Evolutionary conservation across 805 yeast genomes (phyloP), one percentile per base, ranked within the genome.

Genomic region (Candida sithepensis): DNA sequence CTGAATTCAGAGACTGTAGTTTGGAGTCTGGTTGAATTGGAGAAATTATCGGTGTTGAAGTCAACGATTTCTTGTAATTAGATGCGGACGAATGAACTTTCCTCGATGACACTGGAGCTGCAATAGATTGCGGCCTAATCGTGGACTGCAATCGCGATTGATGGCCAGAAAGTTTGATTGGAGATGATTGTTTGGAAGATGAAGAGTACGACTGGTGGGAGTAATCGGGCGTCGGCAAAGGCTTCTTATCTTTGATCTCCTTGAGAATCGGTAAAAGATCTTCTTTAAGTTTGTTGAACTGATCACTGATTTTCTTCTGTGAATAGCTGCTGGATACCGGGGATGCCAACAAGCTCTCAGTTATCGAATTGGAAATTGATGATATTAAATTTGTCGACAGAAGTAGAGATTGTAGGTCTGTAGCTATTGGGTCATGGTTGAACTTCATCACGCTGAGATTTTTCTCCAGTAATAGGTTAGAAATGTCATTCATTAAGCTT

Each of bases 241-340:
- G 89, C 56, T 80, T 76, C 52, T 78, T 66, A 62, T 85, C 90
- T 57, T 85, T 85, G 41, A 78, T 70, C 42, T 78, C 69, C 47
- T 84, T 74, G 46, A 82, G 72, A 7, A 84, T 73, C 1, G 90
- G 91, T 38, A 81, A 67, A 54, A 85, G 65, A 51, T 85, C 91
- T 40, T 82, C 80, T 44, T 84, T 72, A 52, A 85, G 70, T 56
- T 78, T 72, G 41, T 70, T 66, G 59, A 82, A 77, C 56, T 75
- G 77, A 21, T 82, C 87, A 44, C 68, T 68, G 42, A 85, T 69
- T 50, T 65, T 68, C 50, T 69, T 70, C 46, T 50, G 55, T 18
- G 38, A 34, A 28, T 20, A 30, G 20, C 36, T 47, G 3, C 46
- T 20, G 1, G 51, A 21, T 16, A 44, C 22, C 9, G 45, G 30